Evolutionary conservation across 2,329 filamentous ascomycete species (phyloP), one percentile per base, ranked within the genome.

Genomic region (Aspergillus texensis): DNA sequence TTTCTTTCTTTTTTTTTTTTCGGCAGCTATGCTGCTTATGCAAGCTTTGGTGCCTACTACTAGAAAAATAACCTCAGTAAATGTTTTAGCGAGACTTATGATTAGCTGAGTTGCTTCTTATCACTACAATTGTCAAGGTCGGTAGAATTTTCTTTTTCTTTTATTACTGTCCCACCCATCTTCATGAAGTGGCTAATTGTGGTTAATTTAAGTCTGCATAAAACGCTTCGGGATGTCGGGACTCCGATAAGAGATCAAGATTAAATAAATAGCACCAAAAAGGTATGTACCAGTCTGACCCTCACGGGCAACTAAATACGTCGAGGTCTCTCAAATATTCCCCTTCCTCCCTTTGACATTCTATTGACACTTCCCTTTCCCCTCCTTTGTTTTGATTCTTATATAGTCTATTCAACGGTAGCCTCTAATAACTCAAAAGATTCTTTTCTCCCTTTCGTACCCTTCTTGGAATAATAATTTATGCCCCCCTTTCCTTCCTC

Each of bases 151-250:
- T 32, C 16, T 32, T n/a, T 32, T 52, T 9, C 26, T 50, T 50
- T 28, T 28, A 14, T 14, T n/a, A n/a, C 21, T 52, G 10, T 9
- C 28, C 26, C 9, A n/a, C 19, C 26, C 16, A 26, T 16, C 46
- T 32, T 52, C 28, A 34, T 11, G 48, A 34, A 21, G 48, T 52
- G 26, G 48, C n/a, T 32, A 5, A 34, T 34, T 8, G 48, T 52
- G 57, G 46, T 53, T 14, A 50, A 39, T 39, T 46, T 53, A 36
- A 34, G 21, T 43, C 28, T 64, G 59, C 62, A 64, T 64, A 64
- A 64, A 62, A 21, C 21, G 41, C 34, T 66, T 66, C 64, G 64
- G 64, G 28, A 60, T 41, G 64, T 66, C 62, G 62, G 64, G 52
- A 43, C 53, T 66, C 64, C 64, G 64, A 66, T 32, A 12, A 52